Conservation (phyloP, 345 rosid genomes). For the Melaleuca alternifolia region DNA sequence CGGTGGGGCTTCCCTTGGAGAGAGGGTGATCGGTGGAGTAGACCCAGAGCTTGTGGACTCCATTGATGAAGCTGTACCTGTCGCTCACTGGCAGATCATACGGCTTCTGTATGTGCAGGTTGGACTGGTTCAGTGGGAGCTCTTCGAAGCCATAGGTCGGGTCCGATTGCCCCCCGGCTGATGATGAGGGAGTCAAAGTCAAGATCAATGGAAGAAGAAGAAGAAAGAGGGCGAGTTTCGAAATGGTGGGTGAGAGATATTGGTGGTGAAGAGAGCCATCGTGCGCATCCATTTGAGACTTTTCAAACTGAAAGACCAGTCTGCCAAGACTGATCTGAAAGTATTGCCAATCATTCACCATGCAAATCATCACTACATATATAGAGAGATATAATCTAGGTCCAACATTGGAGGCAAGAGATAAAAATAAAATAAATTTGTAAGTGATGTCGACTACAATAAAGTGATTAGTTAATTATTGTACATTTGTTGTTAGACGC, state of each 20-base stretch:
- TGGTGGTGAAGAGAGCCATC: not conserved
- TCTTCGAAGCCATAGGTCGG: not conserved
- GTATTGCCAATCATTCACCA: not conserved
- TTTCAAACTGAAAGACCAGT: not conserved
- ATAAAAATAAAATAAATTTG: rapidly evolving
- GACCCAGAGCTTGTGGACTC: slow-evolving; percentile 13
- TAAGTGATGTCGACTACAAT: not conserved
- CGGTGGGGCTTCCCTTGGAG: slow-evolving; percentile 3
- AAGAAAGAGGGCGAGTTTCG: not conserved
- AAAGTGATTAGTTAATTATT: not conserved
- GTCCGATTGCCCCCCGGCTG: not conserved
- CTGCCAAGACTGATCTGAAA: not conserved
- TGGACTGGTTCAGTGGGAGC: slow-evolving; percentile 1
- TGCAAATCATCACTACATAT: not conserved
- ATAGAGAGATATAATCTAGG: not conserved
- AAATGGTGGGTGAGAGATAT: not conserved
- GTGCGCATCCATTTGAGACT: not conserved
- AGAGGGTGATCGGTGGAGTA: slow-evolving; percentile 19
- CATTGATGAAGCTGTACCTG: slow-evolving; percentile 4
- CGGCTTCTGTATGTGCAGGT: slow-evolving; percentile 9
- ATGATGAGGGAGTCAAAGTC: not conserved
- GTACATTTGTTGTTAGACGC: not conserved
- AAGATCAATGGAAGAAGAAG: not conserved
- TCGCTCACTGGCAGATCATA: slow-evolving; percentile 1
- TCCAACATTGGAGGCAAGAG: not conserved